A percentile compares a stretch with the other conserved stretches of the same genome.
phyloP scores from a whole-genome alignment of 768 basidiomycete genomes.

The Pulveroboletus sp. region DNA sequence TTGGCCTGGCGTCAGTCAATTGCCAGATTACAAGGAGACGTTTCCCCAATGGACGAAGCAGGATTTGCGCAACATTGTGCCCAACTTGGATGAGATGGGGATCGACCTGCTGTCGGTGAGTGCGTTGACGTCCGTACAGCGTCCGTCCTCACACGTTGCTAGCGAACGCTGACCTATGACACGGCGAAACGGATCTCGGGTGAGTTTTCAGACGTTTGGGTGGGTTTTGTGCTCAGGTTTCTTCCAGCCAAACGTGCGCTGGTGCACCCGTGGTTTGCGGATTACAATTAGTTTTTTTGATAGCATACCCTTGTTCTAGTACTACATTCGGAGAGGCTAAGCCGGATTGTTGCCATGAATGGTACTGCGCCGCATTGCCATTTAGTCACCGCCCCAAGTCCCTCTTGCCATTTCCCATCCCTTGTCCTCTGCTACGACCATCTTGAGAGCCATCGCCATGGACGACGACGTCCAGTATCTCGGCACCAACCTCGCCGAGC shows the following conservation, averaged over 20 bases:
- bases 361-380: constrained; percentile 29
- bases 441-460: constrained; percentile 25
- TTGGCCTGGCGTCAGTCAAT: constrained; percentile 86
- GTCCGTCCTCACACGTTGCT: constrained; percentile 1
- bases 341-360: constrained; percentile 26
- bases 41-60: constrained; percentile 94
- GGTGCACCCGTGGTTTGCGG: constrained; percentile 47
- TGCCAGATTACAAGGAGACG: constrained; percentile 95
- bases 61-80: constrained; percentile 64
- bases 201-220: constrained; percentile 32
- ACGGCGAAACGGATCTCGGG: constrained; percentile 91
- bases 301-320: constrained; percentile 26
- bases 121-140: neutral
- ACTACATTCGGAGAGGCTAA: constrained; percentile 13
- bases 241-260: constrained; percentile 55
- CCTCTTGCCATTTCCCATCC: constrained; percentile 16
- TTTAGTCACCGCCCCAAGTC: constrained; percentile 29
- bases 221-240: neutral
- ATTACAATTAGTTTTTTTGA: constrained; percentile 38
- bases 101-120: constrained; percentile 75
- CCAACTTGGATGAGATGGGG: constrained; percentile 72
- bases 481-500: constrained; percentile 39
- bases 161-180: constrained; percentile 81
- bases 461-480: constrained; percentile 66
- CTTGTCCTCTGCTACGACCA: constrained; percentile 4